Conservation (phyloP, 257 asterid genomes). For the Nemophila menziesii region DNA sequence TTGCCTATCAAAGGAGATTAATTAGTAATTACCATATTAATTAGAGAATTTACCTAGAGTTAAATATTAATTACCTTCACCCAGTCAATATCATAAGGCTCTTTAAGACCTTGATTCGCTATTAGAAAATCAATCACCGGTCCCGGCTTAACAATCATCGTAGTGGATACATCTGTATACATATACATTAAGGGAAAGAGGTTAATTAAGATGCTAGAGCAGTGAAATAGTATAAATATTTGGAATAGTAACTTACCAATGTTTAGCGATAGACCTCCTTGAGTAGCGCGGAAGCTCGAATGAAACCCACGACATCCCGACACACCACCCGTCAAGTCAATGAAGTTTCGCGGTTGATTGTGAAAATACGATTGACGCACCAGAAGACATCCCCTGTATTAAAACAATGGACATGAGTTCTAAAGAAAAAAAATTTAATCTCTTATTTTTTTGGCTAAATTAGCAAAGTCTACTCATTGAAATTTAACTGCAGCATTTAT, state of each 20-base stretch:
- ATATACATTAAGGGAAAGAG: too few species aligned
- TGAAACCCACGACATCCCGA: conserved; percentile 60
- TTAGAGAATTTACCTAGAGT: neutral
- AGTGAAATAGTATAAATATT: neutral
- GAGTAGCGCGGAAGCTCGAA: conserved; percentile 62
- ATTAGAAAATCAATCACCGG: conserved; percentile 50
- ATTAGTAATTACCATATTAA: neutral
- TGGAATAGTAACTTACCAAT: conserved; percentile 27
- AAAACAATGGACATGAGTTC: neutral
- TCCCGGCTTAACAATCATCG: conserved; percentile 61
- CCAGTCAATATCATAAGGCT: conserved; percentile 46
- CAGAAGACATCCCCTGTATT: conserved; percentile 60
- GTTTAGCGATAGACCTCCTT: conserved; percentile 53
- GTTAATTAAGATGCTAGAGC: neutral
- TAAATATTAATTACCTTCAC: conserved; percentile 26
- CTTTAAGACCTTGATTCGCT: conserved; percentile 31
- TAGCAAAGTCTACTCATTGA: too few species aligned
- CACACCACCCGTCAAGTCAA: conserved; percentile 57
- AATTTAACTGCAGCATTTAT: too few species aligned
- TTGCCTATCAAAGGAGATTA: conserved; percentile 35
- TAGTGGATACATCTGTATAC: conserved; percentile 52
- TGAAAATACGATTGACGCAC: conserved; percentile 61
- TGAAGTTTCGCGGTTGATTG: conserved; percentile 36
- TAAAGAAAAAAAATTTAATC: neutral
- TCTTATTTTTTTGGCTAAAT: too few species aligned